Percentiles rank a stretch among this genome's conserved stretches.
These are phyloP conservation scores for Capronia coronata DNA, from an alignment of 2,329 filamentous ascomycete species.

Conservation along the genomic window DNA sequence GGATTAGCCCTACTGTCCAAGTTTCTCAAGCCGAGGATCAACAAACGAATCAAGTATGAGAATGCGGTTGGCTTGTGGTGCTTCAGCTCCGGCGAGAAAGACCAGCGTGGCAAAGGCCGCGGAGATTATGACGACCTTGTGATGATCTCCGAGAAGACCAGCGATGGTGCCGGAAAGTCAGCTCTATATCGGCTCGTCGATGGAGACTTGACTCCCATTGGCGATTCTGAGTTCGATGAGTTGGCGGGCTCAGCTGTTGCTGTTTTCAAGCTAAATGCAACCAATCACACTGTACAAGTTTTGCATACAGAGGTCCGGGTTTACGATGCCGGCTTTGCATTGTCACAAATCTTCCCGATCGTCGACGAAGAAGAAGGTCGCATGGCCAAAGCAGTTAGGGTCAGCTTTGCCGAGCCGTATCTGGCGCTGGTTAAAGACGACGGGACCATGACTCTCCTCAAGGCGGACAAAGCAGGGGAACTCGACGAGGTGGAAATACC, in stretches of 20 bases:
- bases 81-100: conserved; percentile 57
- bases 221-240: conserved; percentile 83
- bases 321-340: conserved; percentile 81
- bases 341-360: conserved; percentile 88
- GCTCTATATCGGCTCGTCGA: conserved; percentile 71
- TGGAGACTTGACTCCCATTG: conserved; percentile 65
- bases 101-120: conserved; percentile 43
- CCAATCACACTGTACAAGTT: conserved; percentile 78
- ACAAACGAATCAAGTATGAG: conserved; percentile 64
- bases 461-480: conserved; percentile 74
- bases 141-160: conserved; percentile 66
- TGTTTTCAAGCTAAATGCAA: conserved; percentile 72
- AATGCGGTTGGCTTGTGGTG: conserved; percentile 76
- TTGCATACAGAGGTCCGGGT: conserved; percentile 79
- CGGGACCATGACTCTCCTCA: conserved; percentile 68
- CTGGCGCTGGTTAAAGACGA: conserved; percentile 79
- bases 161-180: conserved; percentile 65
- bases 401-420: conserved; percentile 82
- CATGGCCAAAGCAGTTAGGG: conserved; percentile 66
- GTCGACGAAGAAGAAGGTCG: conserved; percentile 80
- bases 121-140: conserved; percentile 70
- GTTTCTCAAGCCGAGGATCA: conserved; percentile 66
- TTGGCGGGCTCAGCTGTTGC: conserved; percentile 82
- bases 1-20: conserved; percentile 70
- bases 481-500: conserved; percentile 71